A percentile compares a stretch with the other conserved stretches of the same genome.
phyloP scores from a whole-genome alignment of 2,329 filamentous ascomycete species.

The Neoascochyta sp. region DNA sequence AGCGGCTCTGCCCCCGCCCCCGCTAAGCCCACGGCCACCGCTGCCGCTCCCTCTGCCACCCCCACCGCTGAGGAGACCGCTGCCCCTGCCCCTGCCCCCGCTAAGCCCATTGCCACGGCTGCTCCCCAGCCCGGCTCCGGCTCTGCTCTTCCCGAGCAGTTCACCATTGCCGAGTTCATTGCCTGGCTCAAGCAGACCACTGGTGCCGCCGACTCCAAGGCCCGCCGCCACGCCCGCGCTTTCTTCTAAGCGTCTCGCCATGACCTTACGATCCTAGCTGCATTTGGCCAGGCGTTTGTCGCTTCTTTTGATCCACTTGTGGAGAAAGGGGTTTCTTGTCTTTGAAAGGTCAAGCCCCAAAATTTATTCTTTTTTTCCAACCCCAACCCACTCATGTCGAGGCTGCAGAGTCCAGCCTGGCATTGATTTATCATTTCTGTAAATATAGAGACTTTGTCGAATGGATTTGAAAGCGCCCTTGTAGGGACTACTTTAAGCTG shows the following conservation, averaged over 20 bases:
- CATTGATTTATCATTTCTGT: constrained; percentile 4
- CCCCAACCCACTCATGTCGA: too few relatives aligned
- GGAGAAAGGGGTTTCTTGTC: too few relatives aligned
- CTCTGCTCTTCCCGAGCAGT: constrained; percentile 24
- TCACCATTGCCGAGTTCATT: constrained; percentile 30
- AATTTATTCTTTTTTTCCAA: too few relatives aligned
- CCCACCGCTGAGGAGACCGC: constrained; percentile 1
- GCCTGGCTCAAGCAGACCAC: constrained; percentile 26
- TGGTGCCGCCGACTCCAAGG: constrained; percentile 16
- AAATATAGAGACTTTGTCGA: constrained; percentile 7
- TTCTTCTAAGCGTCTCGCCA: constrained; percentile 38
- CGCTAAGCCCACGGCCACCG: constrained; percentile 9
- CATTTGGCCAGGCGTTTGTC: too few relatives aligned
- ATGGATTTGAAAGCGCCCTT: constrained; percentile 10
- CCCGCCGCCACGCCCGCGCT: constrained; percentile 38
- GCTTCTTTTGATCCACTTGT: too few relatives aligned
- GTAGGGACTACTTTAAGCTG: too few relatives aligned
- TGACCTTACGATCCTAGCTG: background rate
- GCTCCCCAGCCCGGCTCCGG: constrained; percentile 9
- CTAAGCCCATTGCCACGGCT: constrained; percentile 7
- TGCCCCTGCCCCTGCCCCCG: constrained; percentile 5
- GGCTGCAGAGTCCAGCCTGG: too few relatives aligned
- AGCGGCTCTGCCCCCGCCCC: constrained; percentile 10
- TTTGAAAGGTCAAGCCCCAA: too few relatives aligned
- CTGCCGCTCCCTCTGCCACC: constrained; percentile 6